Evolutionary conservation across 306 rosid genomes (phyloP).

Genomic region (Carpinus fangiana): DNA sequence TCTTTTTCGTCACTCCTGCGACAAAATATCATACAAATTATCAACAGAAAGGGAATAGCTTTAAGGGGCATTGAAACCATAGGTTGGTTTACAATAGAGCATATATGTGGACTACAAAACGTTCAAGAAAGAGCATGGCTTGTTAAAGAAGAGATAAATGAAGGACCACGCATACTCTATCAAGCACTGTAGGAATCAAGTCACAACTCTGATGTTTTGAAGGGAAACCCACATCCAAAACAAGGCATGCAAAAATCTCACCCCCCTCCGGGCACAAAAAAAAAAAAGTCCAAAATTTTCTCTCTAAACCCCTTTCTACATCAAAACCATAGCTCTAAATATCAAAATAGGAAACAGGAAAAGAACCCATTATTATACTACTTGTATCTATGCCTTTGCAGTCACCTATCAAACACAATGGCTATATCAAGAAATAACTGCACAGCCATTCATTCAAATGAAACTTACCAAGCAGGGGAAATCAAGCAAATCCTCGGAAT

Average conservation of each 20-base stretch:
- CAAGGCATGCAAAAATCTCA: background rate
- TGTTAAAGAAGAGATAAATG: too few relatives aligned
- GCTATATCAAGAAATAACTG: background rate
- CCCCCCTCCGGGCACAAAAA: too few relatives aligned
- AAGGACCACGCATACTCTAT: too few relatives aligned
- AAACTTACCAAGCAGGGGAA: background rate
- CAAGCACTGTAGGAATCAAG: too few relatives aligned
- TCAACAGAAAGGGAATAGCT: background rate
- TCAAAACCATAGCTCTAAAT: background rate
- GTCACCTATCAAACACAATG: background rate
- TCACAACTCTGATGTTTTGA: too few relatives aligned
- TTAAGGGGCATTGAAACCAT: background rate
- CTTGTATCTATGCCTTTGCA: background rate
- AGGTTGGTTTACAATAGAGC: background rate
- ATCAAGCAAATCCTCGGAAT: background rate
- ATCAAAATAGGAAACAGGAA: background rate
- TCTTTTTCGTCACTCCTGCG: slow-evolving; percentile 38
- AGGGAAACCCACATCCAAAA: too few relatives aligned
- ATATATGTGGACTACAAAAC: too few relatives aligned
- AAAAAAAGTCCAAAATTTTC: background rate
- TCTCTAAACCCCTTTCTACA: background rate
- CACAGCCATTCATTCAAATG: background rate
- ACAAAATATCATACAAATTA: background rate
- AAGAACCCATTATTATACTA: too few relatives aligned
- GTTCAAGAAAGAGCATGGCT: too few relatives aligned